phyloP scores from a whole-genome alignment of 1,139 yeast species.

The Pichia kudriavzevii region DNA sequence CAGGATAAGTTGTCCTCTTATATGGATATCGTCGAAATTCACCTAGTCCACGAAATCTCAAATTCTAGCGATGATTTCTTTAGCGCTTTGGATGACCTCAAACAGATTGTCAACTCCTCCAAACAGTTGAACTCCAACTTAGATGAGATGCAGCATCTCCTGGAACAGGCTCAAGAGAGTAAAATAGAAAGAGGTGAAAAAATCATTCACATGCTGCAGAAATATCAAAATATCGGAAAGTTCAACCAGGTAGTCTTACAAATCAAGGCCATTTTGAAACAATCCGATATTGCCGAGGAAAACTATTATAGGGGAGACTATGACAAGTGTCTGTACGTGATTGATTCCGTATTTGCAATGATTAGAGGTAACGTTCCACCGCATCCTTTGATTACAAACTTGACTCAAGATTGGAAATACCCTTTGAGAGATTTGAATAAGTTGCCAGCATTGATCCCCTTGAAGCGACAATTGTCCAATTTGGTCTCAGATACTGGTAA shows the following conservation, averaged over 20 bases:
- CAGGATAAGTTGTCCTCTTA: slow-evolving; percentile 79
- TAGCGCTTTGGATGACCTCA: slow-evolving; percentile 72
- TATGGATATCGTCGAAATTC: slow-evolving; percentile 77
- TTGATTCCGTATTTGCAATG: slow-evolving; percentile 50
- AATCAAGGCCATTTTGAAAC: slow-evolving; percentile 41
- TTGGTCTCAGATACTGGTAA: slow-evolving; percentile 58
- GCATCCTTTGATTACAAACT: slow-evolving; percentile 24
- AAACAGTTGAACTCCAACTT: slow-evolving; percentile 43
- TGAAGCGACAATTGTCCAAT: slow-evolving; percentile 44
- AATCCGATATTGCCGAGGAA: slow-evolving; percentile 46
- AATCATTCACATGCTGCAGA: slow-evolving; percentile 44
- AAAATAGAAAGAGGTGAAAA: slow-evolving; percentile 48
- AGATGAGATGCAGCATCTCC: slow-evolving; percentile 35
- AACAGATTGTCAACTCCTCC: slow-evolving; percentile 53
- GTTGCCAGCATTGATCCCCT: slow-evolving; percentile 51
- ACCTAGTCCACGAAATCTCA: slow-evolving; percentile 75
- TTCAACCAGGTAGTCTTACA: slow-evolving; percentile 65
- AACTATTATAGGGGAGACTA: slow-evolving; percentile 38
- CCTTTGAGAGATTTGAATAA: slow-evolving; percentile 44
- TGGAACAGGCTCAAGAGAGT: slow-evolving; percentile 38
- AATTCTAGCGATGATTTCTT: slow-evolving; percentile 80
- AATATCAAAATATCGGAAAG: slow-evolving; percentile 51
- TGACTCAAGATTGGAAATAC: slow-evolving; percentile 42
- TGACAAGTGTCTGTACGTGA: slow-evolving; percentile 42
- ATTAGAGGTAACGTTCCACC: slow-evolving; percentile 42